Conservation (phyloP, 2,329 filamentous ascomycete genomes). For the Fusarium scirpi region DNA sequence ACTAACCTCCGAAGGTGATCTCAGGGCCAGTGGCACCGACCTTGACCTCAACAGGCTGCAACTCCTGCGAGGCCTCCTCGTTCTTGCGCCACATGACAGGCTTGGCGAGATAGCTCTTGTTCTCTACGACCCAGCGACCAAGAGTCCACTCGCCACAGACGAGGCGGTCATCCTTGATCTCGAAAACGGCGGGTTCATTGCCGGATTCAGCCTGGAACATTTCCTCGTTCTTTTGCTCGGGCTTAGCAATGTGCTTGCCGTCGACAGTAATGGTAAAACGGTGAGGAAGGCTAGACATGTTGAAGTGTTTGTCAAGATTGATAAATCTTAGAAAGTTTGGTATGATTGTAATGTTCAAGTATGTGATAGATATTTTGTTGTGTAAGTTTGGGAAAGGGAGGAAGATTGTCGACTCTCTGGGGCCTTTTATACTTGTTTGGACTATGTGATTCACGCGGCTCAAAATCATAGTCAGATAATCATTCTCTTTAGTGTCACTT, state of each 20-base stretch:
- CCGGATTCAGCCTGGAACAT: slow-evolving; percentile 5
- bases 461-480: neutral
- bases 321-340: neutral
- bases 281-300: slow-evolving; percentile 4
- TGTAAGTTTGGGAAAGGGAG: neutral
- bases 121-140: slow-evolving; percentile 14
- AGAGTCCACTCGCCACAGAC: slow-evolving; percentile 13
- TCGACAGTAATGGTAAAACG: slow-evolving; percentile 20
- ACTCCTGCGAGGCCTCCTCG: neutral
- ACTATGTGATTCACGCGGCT: neutral
- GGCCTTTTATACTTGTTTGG: neutral
- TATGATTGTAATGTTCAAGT: neutral
- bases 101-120: slow-evolving; percentile 14
- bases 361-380: neutral
- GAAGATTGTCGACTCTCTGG: neutral
- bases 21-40: neutral
- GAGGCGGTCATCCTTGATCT: neutral
- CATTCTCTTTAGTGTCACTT: neutral
- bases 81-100: slow-evolving; percentile 16
- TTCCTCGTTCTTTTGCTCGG: neutral
- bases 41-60: slow-evolving; percentile 7
- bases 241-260: slow-evolving; percentile 11
- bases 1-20: slow-evolving; percentile 16
- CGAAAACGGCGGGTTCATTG: slow-evolving; percentile 16
- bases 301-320: neutral